Evolutionary conservation across 2,329 filamentous ascomycete species (phyloP), one percentile per base, ranked within the genome.

Genomic region (Exophiala alcalophila): DNA sequence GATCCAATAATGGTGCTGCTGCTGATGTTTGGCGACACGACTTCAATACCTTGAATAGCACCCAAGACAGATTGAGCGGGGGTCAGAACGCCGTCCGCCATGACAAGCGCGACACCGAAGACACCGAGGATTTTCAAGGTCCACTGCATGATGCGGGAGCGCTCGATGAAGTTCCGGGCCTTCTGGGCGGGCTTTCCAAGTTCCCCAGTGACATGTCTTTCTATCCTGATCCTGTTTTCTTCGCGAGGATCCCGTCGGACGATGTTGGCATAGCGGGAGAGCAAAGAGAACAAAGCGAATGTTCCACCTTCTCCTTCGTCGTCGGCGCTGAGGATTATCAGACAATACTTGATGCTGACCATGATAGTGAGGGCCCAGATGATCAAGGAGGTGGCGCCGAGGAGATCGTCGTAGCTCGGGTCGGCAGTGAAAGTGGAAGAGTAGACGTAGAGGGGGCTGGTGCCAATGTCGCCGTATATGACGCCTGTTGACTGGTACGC

Each of bases 391-490:
- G 77, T 58, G 0, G 69, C 73, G 4, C 76, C 76, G 14, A 78
- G 58, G 1, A 78, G 59, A 49, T 79, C 72, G 5, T 68, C 59
- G 16, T 66, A 59, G 16, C 57, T 60, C 0, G 72, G 72, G 1
- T 64, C 60, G 4, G 61, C 59, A 16, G 61, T 63, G 51, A 79
- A 79, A 1, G 72, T 76, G 0, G 68, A 71, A 4, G 74, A 78
- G 52, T 66, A 78, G 16, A 78, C 76, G 55, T 79, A 79, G 3
- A 79, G 67, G 2, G 76, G 75, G 29, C 68, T 73, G 4, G 75
- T 79, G 14, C 74, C 75, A 47, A 79, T 78, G 45, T 79, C 75
- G n/a, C 75, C 75, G 47, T 78, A 78, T 38, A 78, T 78, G 44
- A 77, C 74, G 23, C 76, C 76, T 21, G 71, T 69, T 1, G 70